Conservation (phyloP, 495 filamentous ascomycete species). For the Daldinia loculata region DNA sequence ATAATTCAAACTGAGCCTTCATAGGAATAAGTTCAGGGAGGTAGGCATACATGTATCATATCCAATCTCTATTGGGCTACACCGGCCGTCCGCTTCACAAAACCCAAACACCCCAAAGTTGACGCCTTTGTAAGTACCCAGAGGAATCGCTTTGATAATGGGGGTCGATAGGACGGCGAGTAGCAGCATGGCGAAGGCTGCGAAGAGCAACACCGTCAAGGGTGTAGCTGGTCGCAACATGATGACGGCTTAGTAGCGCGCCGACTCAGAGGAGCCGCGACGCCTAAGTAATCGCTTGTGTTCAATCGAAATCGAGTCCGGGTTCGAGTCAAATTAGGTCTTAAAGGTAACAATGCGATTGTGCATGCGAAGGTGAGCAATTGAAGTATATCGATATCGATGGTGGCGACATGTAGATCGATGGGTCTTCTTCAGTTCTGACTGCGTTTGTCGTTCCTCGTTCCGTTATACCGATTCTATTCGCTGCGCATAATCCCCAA, state of each 20-base stretch:
- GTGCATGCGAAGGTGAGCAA: conserved; percentile 23
- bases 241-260: conserved; percentile 45
- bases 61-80: conserved; percentile 80
- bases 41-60: conserved; percentile 78
- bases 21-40: background rate
- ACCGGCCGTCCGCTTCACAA: conserved; percentile 65
- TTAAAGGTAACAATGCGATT: conserved; percentile 28
- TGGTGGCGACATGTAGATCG: conserved; percentile 39
- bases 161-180: conserved; percentile 93
- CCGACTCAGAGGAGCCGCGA: conserved; percentile 42
- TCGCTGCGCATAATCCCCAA: conserved; percentile 1
- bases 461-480: conserved; percentile 15
- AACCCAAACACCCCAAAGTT: conserved; percentile 95
- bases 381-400: conserved; percentile 20
- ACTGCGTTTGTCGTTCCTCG: background rate
- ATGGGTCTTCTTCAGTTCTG: conserved; percentile 6
- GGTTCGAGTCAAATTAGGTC: background rate
- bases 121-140: conserved; percentile 77
- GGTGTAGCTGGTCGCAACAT: conserved; percentile 93
- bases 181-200: conserved; percentile 84
- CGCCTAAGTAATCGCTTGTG: conserved; percentile 25
- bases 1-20: conserved; percentile 20
- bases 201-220: conserved; percentile 82
- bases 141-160: conserved; percentile 83
- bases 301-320: conserved; percentile 8